Conservation (phyloP, 805 yeast genomes). For the Candida sithepensis region DNA sequence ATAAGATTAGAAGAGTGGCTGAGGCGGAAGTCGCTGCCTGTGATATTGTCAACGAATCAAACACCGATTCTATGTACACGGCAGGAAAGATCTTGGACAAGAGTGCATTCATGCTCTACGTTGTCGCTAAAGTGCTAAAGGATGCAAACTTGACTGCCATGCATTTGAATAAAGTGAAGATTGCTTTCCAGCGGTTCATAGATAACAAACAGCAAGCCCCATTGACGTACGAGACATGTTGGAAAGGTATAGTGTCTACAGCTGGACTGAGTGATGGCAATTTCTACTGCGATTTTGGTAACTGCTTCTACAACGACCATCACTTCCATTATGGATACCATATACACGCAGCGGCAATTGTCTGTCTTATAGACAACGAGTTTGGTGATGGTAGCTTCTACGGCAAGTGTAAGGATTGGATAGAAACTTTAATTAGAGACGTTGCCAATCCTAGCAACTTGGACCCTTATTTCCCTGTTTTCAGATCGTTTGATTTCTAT, state of each 20-base stretch:
- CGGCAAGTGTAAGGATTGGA: constrained; percentile 46
- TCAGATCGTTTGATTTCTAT: constrained; percentile 67
- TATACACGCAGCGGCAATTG: constrained; percentile 77
- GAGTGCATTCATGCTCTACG: constrained; percentile 82
- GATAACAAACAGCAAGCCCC: constrained; percentile 68
- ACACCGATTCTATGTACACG: constrained; percentile 83
- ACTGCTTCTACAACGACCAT: constrained; percentile 78
- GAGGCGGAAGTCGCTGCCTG: constrained; percentile 45
- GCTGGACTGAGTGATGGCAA: constrained; percentile 43
- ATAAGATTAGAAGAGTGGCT: constrained; percentile 45
- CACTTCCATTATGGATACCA: constrained; percentile 87
- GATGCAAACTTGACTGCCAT: constrained; percentile 49
- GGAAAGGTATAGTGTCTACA: constrained; percentile 75
- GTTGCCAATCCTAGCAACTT: constrained; percentile 56
- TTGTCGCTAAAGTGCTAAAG: constrained; percentile 59
- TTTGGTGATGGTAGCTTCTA: constrained; percentile 52
- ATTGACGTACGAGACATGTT: constrained; percentile 70
- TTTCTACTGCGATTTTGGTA: constrained; percentile 54
- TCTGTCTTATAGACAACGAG: constrained; percentile 59
- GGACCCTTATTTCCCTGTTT: constrained; percentile 59
- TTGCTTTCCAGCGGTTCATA: constrained; percentile 67
- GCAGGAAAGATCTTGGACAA: constrained; percentile 87
- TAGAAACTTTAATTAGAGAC: constrained; percentile 61
- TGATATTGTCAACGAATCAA: constrained; percentile 54
- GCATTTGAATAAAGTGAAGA: constrained; percentile 56